Evolutionary conservation across 1,284 basidiomycete species (phyloP).

Genomic region (Moesziomyces parantarcticus): DNA sequence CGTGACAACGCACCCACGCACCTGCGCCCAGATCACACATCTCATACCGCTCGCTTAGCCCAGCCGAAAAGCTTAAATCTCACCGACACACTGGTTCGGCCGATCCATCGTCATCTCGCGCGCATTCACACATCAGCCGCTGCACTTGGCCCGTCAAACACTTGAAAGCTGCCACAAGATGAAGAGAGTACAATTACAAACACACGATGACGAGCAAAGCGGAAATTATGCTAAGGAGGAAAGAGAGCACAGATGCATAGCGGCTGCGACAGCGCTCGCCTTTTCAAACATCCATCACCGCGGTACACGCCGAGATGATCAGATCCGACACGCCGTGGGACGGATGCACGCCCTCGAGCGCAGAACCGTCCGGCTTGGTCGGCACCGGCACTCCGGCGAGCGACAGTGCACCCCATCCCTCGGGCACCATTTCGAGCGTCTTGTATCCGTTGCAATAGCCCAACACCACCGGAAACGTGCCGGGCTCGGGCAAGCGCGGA

Average conservation of each 20-base stretch:
- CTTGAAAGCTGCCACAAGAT: too few species aligned
- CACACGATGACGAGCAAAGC: background rate
- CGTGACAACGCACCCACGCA: too few species aligned
- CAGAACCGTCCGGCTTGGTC: constrained; percentile 10
- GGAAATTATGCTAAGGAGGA: background rate
- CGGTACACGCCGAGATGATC: constrained; percentile 46
- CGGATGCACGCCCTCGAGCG: constrained; percentile 27
- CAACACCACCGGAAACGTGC: constrained; percentile 51
- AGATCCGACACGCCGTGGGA: constrained; percentile 45
- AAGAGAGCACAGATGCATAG: background rate
- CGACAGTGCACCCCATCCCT: constrained; percentile 47
- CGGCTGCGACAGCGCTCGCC: too few species aligned
- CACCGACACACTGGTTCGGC: too few species aligned
- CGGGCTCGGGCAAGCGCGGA: constrained; percentile 37
- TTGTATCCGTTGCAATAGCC: constrained; percentile 49
- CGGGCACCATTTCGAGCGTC: constrained; percentile 46
- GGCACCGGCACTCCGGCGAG: constrained; percentile 22
- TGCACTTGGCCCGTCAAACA: too few species aligned
- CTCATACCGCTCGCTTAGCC: too few species aligned
- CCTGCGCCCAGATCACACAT: too few species aligned
- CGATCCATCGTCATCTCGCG: too few species aligned
- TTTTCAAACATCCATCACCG: constrained; percentile 55
- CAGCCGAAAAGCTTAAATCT: too few species aligned
- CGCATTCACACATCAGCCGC: too few species aligned
- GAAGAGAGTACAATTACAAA: constrained; percentile 9